These are phyloP conservation scores for Entelexis paramagnoliae DNA, from an alignment of 1,139 yeast species.

Conservation along the genomic window DNA sequence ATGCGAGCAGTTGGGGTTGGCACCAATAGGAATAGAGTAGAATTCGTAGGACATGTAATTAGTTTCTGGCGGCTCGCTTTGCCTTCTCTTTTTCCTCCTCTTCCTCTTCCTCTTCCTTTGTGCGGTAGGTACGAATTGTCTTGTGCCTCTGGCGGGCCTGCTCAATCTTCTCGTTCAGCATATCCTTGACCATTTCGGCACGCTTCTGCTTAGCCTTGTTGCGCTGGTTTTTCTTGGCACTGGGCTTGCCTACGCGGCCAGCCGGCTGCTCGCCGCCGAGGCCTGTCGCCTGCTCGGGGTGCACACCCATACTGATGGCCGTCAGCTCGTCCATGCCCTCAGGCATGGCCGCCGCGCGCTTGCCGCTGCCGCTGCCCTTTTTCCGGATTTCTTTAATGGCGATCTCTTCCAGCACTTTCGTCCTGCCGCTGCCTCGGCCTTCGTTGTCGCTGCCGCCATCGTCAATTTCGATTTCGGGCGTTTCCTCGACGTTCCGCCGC, in stretches of 20 bases:
- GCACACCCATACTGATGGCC: slow-evolving; percentile 18
- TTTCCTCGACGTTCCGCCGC: slow-evolving; percentile 20
- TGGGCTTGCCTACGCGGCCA: slow-evolving; percentile 18
- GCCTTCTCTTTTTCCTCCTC: not conserved
- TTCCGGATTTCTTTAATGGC: slow-evolving; percentile 28
- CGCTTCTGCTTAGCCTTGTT: slow-evolving; percentile 25
- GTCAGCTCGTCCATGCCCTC: slow-evolving; percentile 16
- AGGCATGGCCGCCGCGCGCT: slow-evolving; percentile 19
- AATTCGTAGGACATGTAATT: no score
- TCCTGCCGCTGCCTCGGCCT: slow-evolving; percentile 15
- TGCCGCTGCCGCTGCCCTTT: not conserved
- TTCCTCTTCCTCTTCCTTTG: slow-evolving; percentile 19
- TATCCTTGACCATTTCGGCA: slow-evolving; percentile 27
- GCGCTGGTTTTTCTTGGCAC: slow-evolving; percentile 25
- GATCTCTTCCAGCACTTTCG: slow-evolving; percentile 27
- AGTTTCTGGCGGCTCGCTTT: not conserved
- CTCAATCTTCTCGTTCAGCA: slow-evolving; percentile 27
- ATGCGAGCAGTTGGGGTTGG: not conserved
- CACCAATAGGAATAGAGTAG: no score
- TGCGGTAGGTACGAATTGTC: slow-evolving; percentile 24
- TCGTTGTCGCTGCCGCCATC: not conserved
- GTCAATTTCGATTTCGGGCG: slow-evolving; percentile 17
- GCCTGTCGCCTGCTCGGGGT: slow-evolving; percentile 11
- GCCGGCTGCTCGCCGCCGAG: slow-evolving; percentile 7
- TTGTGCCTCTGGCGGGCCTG: slow-evolving; percentile 26